phyloP scores from a whole-genome alignment of 1,284 basidiomycete genomes.

The Coniophora puteana region DNA sequence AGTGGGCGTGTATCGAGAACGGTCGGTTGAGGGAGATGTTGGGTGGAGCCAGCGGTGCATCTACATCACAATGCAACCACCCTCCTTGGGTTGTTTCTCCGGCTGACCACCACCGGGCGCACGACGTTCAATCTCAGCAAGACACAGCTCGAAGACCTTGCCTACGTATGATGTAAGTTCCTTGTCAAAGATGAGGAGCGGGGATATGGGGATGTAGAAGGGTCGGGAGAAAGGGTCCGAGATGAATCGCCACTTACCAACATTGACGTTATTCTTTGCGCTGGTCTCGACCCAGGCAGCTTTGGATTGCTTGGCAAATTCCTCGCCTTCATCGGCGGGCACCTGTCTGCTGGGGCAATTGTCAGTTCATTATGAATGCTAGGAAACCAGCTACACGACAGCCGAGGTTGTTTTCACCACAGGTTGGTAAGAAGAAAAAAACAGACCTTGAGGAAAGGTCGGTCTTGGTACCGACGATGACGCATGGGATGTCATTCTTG shows the following conservation, averaged over 20 bases:
- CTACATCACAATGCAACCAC: conserved; percentile 71
- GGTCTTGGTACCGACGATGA: conserved; percentile 94
- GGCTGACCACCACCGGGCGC: conserved; percentile 53
- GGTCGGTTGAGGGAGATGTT: conserved; percentile 3
- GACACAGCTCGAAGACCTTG: conserved; percentile 86
- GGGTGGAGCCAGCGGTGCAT: conserved; percentile 27
- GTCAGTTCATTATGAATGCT: no score
- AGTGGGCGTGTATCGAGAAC: conserved; percentile 1
- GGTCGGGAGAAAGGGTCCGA: conserved; percentile 1
- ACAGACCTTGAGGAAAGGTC: conserved; percentile 77
- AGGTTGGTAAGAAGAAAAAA: conserved; percentile 6
- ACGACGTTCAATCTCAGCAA: conserved; percentile 83
- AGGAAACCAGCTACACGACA: conserved; percentile 2
- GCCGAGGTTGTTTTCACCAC: no score
- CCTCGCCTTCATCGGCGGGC: conserved; percentile 67
- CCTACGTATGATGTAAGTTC: no score
- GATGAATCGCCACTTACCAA: conserved; percentile 53
- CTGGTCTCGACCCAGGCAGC: conserved; percentile 88
- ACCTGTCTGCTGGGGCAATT: conserved; percentile 65
- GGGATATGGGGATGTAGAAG: conserved; percentile 8
- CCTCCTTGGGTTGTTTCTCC: conserved; percentile 54
- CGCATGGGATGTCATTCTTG: conserved; percentile 86
- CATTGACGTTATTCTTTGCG: conserved; percentile 86
- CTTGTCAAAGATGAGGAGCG: conserved; percentile 7
- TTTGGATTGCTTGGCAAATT: conserved; percentile 69